These are phyloP conservation scores for Boletus pseudo-olivaceus DNA, from an alignment of 768 basidiomycete species.

Conservation along the genomic window DNA sequence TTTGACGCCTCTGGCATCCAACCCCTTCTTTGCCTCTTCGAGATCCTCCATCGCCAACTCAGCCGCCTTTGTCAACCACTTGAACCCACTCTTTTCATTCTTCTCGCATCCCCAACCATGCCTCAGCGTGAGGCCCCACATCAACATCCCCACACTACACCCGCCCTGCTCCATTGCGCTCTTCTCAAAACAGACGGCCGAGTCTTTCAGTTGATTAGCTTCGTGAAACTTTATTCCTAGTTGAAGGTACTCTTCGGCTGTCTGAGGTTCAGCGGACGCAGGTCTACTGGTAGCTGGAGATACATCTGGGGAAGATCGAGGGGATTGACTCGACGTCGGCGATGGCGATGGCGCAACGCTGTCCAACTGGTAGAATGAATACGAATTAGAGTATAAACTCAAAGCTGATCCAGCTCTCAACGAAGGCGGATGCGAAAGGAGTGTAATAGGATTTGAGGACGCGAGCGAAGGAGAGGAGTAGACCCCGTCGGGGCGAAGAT, in stretches of 20 bases:
- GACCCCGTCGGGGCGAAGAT: constrained; percentile 18
- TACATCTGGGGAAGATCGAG: constrained; percentile 13
- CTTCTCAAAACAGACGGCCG: constrained; percentile 71
- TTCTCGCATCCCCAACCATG: constrained; percentile 87
- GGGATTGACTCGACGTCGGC: constrained; percentile 30
- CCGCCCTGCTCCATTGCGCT: constrained; percentile 73
- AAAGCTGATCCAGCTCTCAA: constrained; percentile 36
- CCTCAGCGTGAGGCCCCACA: constrained; percentile 83
- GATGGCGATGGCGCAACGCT: constrained; percentile 42
- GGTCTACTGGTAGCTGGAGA: constrained; percentile 17
- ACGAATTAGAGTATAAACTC: constrained; percentile 52
- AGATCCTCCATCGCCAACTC: constrained; percentile 76
- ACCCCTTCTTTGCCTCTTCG: constrained; percentile 55
- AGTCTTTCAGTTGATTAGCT: constrained; percentile 63
- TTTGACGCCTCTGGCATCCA: constrained; percentile 53
- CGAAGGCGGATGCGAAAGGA: constrained; percentile 35
- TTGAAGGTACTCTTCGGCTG: constrained; percentile 67
- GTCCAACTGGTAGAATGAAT: constrained; percentile 65
- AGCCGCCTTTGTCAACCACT: constrained; percentile 80
- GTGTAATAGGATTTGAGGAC: constrained; percentile 8
- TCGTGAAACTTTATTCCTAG: constrained; percentile 79
- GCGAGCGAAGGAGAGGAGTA: constrained; percentile 14
- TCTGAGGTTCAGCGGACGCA: constrained; percentile 26
- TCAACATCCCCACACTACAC: constrained; percentile 86
- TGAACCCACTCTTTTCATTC: constrained; percentile 76